Conservation (phyloP, 2,329 filamentous ascomycete genomes). For the Microascus cirrosus region DNA sequence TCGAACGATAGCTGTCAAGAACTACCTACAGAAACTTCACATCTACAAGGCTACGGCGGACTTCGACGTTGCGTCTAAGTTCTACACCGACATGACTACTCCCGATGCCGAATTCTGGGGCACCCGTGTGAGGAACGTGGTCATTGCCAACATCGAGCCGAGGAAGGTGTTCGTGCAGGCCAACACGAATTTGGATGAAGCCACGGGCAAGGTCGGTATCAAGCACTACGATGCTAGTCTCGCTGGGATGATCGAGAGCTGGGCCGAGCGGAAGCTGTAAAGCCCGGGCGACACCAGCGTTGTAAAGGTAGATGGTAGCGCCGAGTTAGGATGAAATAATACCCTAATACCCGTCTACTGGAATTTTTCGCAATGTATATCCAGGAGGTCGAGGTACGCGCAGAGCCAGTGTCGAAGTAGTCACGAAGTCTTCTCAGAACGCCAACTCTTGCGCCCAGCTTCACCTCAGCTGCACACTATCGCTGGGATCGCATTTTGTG, state of each 20-base stretch:
- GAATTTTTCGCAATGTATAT: not conserved
- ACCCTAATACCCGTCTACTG: no score
- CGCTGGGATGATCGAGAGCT: conserved; percentile 77
- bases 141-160: conserved; percentile 69
- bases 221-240: conserved; percentile 78
- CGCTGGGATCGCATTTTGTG: not conserved
- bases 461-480: not conserved
- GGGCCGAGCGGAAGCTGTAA: conserved; percentile 46
- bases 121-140: conserved; percentile 63
- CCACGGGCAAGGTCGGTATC: conserved; percentile 59
- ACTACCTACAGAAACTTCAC: conserved; percentile 83
- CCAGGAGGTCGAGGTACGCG: no score
- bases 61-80: conserved; percentile 59
- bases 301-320: not conserved
- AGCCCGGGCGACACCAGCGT: conserved; percentile 8
- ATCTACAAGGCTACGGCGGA: conserved; percentile 89
- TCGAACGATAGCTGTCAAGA: conserved; percentile 52
- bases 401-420: no score
- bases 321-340: no score
- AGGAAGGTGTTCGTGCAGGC: conserved; percentile 89
- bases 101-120: conserved; percentile 80
- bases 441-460: not conserved
- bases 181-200: conserved; percentile 65
- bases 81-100: conserved; percentile 75
- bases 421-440: no score